Base-by-base conservation (phyloP, 148 eudicot species). In the Camellia sinensis region DNA sequence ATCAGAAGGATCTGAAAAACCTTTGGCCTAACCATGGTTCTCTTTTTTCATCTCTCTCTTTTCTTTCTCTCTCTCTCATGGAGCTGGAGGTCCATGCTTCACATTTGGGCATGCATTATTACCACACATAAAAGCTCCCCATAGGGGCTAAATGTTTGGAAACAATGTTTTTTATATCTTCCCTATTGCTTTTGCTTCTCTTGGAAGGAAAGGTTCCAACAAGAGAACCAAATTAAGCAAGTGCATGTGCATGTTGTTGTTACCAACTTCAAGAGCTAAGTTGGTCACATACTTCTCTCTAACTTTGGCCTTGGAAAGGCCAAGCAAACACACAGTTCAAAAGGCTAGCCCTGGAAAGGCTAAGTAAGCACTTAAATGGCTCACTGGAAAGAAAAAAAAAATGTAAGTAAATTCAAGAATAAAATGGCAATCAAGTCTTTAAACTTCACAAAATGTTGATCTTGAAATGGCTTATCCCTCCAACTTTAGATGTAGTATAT, bases 11-110 rank as follows among this genome's bases (percentile, higher is more conserved):
- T 60, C 63, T 80, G 84, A 86, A 84, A 80, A 79, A 81, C 88
- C 88, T 88, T 80, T 85, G 87, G 95, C 92, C 87, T 83, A 82
- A 86, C 87, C 92, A 90, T 90, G 92, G 97, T 89, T 93, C 85
- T 85, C 79, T 86, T 73, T 83, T 79, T 79, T 60, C 63, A 57
- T 81, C 73, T 70, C 77, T 80, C 78, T n/a, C n/a, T n/a, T 73
- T 13, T 80, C 80, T 4, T 60, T 74, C 79, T 59, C 83, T 75
- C 41, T 78, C 82, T 74, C 59, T 59, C 76, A 79, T 77, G 80
- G 76, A 74, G 78, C 77, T 77, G 80, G 76, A 74, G 80, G 84
- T 85, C 77, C 64, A 75, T 73, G 85, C 85, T 70, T 81, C 78
- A 79, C 83, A 78, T 83, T 65, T 62, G 68, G 84, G 84, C 88